phyloP scores from a whole-genome alignment of 169 alveolate genomes.

The Theileria orientalis region DNA sequence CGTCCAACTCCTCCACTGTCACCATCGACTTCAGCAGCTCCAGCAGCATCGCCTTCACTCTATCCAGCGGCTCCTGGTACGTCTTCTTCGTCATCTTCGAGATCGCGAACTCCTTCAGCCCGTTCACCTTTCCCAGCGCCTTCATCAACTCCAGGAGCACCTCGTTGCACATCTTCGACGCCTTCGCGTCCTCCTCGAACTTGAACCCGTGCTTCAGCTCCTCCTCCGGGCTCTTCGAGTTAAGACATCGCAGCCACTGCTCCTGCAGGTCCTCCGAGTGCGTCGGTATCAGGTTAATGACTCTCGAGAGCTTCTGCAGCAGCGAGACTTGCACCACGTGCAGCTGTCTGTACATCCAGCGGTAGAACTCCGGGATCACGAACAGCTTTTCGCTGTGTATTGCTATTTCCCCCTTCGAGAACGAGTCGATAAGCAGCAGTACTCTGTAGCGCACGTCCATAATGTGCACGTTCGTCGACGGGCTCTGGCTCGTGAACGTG shows the following conservation, averaged over 20 bases:
- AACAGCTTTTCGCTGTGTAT: slow-evolving; percentile 14
- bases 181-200: slow-evolving; percentile 14
- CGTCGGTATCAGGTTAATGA: slow-evolving; percentile 29
- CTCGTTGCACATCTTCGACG: slow-evolving; percentile 17
- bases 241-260: slow-evolving; percentile 24
- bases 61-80: not conserved
- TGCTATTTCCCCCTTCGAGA: slow-evolving; percentile 34
- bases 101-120: slow-evolving; percentile 2
- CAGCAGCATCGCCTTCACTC: not conserved
- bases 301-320: slow-evolving; percentile 54
- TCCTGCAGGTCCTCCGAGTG: slow-evolving; percentile 7
- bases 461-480: slow-evolving; percentile 21
- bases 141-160: slow-evolving; percentile 23
- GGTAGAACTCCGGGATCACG: slow-evolving; percentile 39
- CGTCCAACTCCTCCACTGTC: slow-evolving; percentile 13
- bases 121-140: slow-evolving; percentile 33
- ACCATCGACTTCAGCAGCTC: too few relatives aligned
- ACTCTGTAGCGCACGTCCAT: slow-evolving; percentile 62
- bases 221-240: slow-evolving; percentile 30
- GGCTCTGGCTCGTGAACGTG: slow-evolving; percentile 30
- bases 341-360: slow-evolving; percentile 44
- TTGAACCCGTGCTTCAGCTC: slow-evolving; percentile 19
- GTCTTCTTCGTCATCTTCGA: not conserved
- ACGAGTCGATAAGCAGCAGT: slow-evolving; percentile 46
- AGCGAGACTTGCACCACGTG: slow-evolving; percentile 31